These are phyloP conservation scores for Teunomyces cretensis DNA, from an alignment of 805 yeast genomes.

Conservation along the genomic window DNA sequence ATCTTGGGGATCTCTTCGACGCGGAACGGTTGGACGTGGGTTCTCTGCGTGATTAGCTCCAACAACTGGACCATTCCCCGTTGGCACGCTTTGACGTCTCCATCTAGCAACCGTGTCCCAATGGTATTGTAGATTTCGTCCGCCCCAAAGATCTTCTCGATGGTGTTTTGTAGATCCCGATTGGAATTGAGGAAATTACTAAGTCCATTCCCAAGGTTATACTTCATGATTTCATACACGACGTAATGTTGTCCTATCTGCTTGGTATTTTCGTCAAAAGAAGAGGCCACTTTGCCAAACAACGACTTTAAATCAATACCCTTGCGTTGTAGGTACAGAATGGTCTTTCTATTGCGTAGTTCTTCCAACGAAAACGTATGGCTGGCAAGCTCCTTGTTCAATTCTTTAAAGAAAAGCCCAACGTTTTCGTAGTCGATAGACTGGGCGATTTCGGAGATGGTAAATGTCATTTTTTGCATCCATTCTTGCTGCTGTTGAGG, in stretches of 20 bases:
- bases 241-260: conserved; percentile 1
- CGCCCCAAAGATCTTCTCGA: not conserved
- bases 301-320: not conserved
- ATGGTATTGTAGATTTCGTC: not conserved
- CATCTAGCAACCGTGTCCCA: not conserved
- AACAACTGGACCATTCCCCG: not conserved
- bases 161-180: not conserved
- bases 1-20: not conserved
- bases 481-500: conserved; percentile 9
- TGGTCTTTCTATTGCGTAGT: not conserved
- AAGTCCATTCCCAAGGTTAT: conserved; percentile 11
- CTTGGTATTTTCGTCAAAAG: not conserved
- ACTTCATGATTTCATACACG: conserved; percentile 4
- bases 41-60: conserved; percentile 2
- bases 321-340: not conserved
- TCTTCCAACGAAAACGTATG: conserved; percentile 7
- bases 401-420: conserved; percentile 8
- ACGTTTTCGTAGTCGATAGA: conserved; percentile 12
- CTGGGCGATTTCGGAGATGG: conserved; percentile 11
- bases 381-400: conserved; percentile 3
- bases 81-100: not conserved
- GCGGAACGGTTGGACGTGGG: not conserved
- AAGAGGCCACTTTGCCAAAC: not conserved
- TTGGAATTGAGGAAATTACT: conserved; percentile 9
- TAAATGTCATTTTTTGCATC: conserved; percentile 9